Conservation (phyloP, 768 basidiomycete genomes). For the Phallus indusiatus region DNA sequence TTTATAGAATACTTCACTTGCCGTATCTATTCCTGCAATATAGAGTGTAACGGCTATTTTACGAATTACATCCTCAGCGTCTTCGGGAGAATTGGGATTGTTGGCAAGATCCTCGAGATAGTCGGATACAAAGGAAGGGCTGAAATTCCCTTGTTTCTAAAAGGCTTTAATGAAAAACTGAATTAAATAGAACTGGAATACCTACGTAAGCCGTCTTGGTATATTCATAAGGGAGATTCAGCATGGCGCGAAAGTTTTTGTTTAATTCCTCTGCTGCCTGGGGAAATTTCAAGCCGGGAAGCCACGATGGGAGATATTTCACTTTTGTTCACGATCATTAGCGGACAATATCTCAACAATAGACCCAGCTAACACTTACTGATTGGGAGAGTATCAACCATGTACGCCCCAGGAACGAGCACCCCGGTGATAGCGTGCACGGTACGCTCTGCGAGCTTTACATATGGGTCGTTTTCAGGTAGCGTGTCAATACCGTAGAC, state of each 20-base stretch:
- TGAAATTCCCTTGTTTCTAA: slow-evolving; percentile 18
- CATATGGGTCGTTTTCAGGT: neutral
- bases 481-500: neutral
- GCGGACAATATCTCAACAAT: neutral
- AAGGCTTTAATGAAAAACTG: neutral
- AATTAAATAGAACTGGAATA: neutral
- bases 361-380: neutral
- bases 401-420: slow-evolving; percentile 1
- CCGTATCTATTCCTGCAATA: slow-evolving; percentile 4
- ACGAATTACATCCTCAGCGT: slow-evolving; percentile 6
- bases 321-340: neutral
- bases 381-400: slow-evolving; percentile 8
- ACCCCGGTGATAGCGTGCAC: neutral
- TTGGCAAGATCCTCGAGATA: slow-evolving; percentile 2
- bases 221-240: neutral
- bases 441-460: slow-evolving; percentile 2
- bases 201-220: neutral
- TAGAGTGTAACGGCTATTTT: neutral
- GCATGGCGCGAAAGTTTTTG: neutral
- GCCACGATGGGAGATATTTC: neutral
- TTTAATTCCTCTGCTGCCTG: neutral
- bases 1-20: neutral
- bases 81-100: neutral
- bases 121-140: slow-evolving; percentile 17
- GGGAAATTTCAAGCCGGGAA: neutral